Percentiles rank a stretch among this genome's conserved stretches.
Conservation (phyloP, 1,284 basidiomycete species). For the Ustilago curta region DNA sequence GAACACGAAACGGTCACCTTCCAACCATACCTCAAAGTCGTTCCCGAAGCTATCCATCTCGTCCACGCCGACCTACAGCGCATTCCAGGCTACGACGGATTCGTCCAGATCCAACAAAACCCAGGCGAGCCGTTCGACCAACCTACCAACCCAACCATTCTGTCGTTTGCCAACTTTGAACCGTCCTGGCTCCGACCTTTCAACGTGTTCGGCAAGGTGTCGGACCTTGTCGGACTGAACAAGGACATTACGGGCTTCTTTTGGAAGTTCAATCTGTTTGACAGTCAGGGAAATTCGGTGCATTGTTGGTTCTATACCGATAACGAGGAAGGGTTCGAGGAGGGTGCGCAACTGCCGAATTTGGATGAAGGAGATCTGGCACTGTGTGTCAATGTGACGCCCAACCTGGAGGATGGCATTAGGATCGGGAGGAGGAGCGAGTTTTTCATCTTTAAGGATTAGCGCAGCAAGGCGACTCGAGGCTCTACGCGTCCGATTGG, state of each 20-base stretch:
- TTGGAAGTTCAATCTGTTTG: conserved; percentile 6
- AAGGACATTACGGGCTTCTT: neutral
- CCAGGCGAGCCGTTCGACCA: neutral
- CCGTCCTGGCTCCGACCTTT: neutral
- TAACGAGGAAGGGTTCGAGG: neutral
- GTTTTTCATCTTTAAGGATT: conserved; percentile 7
- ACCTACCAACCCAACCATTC: neutral
- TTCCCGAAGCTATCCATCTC: neutral
- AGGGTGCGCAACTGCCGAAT: conserved; percentile 2
- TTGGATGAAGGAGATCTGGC: conserved; percentile 5
- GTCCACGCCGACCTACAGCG: neutral
- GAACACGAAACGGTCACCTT: neutral
- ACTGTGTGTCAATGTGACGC: conserved; percentile 3
- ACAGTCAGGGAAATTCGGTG: neutral
- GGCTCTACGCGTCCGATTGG: neutral
- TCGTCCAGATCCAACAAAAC: conserved; percentile 1
- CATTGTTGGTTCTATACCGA: neutral
- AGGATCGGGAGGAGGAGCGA: conserved; percentile 5
- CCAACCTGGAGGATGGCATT: conserved; percentile 5
- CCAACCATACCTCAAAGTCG: conserved; percentile 2
- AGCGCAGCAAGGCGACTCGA: neutral
- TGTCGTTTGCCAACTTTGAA: neutral
- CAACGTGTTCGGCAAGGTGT: conserved; percentile 7
- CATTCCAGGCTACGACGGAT: neutral
- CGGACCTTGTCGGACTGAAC: neutral